phyloP scores from a whole-genome alignment of 1,139 yeast genomes.

The Kurtzmaniella natalensis region DNA sequence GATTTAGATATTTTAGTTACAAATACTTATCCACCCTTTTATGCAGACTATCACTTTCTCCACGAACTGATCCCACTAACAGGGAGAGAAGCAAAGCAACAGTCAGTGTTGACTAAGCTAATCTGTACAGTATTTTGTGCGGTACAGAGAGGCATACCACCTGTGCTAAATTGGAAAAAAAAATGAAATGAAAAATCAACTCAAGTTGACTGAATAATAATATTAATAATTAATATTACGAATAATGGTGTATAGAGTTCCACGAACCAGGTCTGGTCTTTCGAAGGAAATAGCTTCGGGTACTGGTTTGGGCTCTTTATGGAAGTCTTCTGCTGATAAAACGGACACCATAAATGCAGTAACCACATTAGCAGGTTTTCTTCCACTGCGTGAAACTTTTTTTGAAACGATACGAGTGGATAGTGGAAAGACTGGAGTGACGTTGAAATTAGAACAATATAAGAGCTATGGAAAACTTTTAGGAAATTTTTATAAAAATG shows the following conservation, averaged over 20 bases:
- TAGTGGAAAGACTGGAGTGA: conserved; percentile 14
- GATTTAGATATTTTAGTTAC: no score
- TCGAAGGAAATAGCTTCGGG: conserved; percentile 4
- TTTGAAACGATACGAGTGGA: conserved; percentile 21
- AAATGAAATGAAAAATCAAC: no score
- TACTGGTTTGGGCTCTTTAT: conserved; percentile 1
- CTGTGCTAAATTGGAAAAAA: no score
- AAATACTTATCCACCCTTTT: no score
- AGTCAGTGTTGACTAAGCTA: no score
- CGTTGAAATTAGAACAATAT: conserved; percentile 31
- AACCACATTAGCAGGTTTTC: conserved; percentile 34
- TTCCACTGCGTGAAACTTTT: conserved; percentile 28
- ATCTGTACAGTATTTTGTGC: no score
- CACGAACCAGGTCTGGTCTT: conserved; percentile 13
- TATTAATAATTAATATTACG: no score
- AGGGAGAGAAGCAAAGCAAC: no score
- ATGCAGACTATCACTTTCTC: no score
- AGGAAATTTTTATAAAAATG: conserved; percentile 46
- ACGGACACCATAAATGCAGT: conserved; percentile 24
- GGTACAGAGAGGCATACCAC: no score
- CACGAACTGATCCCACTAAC: no score
- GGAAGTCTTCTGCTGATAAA: conserved; percentile 3
- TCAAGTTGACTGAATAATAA: no score
- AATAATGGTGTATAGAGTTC: conserved; percentile 15
- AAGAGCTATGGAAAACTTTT: conserved; percentile 37